Base-by-base conservation (phyloP, 306 rosid genomes). In the Neltuma alba region DNA sequence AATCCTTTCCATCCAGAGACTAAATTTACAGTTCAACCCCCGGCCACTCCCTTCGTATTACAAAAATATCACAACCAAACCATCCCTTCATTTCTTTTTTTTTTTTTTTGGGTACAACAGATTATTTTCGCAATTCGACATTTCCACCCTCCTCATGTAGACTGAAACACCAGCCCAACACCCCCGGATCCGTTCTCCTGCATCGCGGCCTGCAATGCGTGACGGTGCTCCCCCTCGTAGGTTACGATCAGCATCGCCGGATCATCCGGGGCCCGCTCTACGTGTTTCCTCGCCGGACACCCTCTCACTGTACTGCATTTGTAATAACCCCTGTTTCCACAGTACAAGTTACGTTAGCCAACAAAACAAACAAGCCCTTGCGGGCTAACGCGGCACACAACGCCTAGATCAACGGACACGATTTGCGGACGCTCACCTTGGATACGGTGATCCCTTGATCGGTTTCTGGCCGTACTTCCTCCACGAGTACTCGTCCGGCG, bases 381-480 rank as follows among this genome's bases (percentile, higher is more conserved):
- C 55, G 5, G 55, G 55, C 55, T 48, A 2, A 41, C 14, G 73
- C 80, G 44, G 57, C n/a, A 33, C 64, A 76, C 80, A 45, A 52
- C 10, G 37, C 4, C 30, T 15, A 25, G 2, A 57, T 75, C 45
- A 66, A 72, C 84, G 83, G 73, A 27, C 40, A 5, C 9, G 23
- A 21, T 72, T 61, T 34, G 41, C 55, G 41, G 81, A 91, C 95
- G 41, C 62, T 47, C 84, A 91, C 98, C 98, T 81, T 15, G 98
- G 98, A 76, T 85, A 92, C 2, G 98, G 98, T 0, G 98, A 90
- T 1, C 97, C 98, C 74, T 93, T 93, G 86, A 93, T 93, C 68
- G 98, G 98, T 69, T 93, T 93, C 78, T 93, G 98, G 14, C 98
- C 98, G 85, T 93, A 93, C 84, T 93, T 93, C 72, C 98, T 91